These are phyloP conservation scores for Malus orientalis DNA, from an alignment of 306 rosid species.

Conservation along the genomic window DNA sequence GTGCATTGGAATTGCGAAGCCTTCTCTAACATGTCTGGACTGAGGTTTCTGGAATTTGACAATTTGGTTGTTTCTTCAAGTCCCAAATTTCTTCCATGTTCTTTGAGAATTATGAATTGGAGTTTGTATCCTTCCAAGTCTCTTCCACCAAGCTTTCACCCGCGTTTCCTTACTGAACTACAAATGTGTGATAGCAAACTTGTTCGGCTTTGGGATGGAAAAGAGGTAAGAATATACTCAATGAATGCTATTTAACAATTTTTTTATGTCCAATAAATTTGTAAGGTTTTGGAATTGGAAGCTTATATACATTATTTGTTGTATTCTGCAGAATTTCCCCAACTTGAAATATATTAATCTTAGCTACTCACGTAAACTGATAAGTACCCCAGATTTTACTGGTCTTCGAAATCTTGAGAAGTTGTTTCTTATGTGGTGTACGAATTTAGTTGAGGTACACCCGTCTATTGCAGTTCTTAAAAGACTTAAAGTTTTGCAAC, in stretches of 20 bases:
- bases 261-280: too few relatives aligned
- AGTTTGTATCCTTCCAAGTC: not conserved
- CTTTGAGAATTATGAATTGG: slow-evolving; percentile 6
- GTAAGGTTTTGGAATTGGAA: not conserved
- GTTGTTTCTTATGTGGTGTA: not conserved
- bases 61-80: not conserved
- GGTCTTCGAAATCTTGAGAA: not conserved
- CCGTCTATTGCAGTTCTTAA: not conserved
- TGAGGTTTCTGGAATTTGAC: not conserved
- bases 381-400: slow-evolving; percentile 10
- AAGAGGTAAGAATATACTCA: not conserved
- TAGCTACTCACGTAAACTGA: not conserved
- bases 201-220: slow-evolving; percentile 6
- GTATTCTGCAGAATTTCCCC: not conserved
- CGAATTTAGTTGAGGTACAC: slow-evolving; percentile 2
- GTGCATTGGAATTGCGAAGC: slow-evolving; percentile 2
- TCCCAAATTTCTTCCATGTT: slow-evolving; percentile 1
- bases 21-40: slow-evolving; percentile 11
- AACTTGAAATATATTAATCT: slow-evolving; percentile 4
- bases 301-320: not conserved
- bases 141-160: not conserved
- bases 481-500: not conserved
- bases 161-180: not conserved
- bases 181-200: not conserved
- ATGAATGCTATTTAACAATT: not conserved